Conservation (phyloP, 2,329 filamentous ascomycete species). For the Alternaria infectoria region DNA sequence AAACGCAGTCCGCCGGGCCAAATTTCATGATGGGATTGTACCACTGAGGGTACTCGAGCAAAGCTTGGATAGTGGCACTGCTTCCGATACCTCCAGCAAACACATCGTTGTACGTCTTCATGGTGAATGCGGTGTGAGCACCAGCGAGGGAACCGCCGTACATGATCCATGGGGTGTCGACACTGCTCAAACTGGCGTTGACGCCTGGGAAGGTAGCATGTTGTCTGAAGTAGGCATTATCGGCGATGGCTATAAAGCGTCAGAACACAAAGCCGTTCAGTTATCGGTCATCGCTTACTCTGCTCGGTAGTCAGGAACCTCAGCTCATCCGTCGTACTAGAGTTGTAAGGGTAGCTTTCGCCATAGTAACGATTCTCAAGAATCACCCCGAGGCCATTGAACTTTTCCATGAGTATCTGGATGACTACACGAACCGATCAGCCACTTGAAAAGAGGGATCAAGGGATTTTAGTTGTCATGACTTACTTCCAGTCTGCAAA, state of each 20-base stretch:
- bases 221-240: conserved; percentile 60
- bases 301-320: conserved; percentile 60
- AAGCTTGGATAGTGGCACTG: conserved; percentile 52
- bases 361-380: conserved; percentile 62
- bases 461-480: neutral
- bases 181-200: conserved; percentile 51
- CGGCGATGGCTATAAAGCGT: conserved; percentile 51
- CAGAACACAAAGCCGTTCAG: too few relatives aligned
- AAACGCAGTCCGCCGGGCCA: conserved; percentile 57
- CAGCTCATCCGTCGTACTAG: conserved; percentile 58
- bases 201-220: conserved; percentile 56
- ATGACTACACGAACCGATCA: conserved; percentile 47
- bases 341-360: conserved; percentile 56
- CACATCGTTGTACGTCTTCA: conserved; percentile 55
- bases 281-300: conserved; percentile 39
- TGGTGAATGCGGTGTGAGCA: conserved; percentile 53
- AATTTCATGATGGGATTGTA: conserved; percentile 59
- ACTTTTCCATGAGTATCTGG: conserved; percentile 61
- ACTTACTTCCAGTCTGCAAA: conserved; percentile 49
- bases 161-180: conserved; percentile 55
- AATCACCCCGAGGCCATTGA: conserved; percentile 62
- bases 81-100: conserved; percentile 59
- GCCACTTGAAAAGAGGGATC: neutral
- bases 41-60: conserved; percentile 57
- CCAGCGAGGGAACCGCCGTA: conserved; percentile 56